Evolutionary conservation across 176 grass and related monocot species (phyloP), one percentile per base, ranked within the genome.

Genomic region (Miscanthus lutarioriparius): DNA sequence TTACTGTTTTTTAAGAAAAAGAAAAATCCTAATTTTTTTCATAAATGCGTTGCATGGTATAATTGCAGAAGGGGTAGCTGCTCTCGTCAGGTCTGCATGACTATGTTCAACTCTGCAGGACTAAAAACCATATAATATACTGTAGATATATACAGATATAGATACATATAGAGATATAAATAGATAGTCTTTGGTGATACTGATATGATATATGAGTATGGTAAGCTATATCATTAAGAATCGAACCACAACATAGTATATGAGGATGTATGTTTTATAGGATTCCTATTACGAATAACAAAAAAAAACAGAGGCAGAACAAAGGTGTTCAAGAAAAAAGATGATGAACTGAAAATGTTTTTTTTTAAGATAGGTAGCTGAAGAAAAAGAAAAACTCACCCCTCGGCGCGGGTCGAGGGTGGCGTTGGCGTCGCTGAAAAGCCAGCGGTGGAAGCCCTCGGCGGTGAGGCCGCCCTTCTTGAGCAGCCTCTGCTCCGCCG

Each of bases 361-460:
- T 20, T 2, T 53, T 43, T 43, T 43, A 51, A 0, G 48, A 51
- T 51, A 51, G 15, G 5, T 17, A 41, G 5, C 2, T 32, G 70
- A 13, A 32, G 14, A 32, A 3, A 19, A 12, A 32, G 14, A 32
- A 4, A 19, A 16, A 25, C 77, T 69, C 88, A 97, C 95, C 36
- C 66, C 20, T 20, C 25, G 67, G 19, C 26, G 32, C 22, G 72
- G 79, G 67, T 86, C 44, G 38, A 90, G 44, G 10, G 89, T 84
- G 15, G 87, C 68, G 82, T 98, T 98, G 54, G 85, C 92, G 65
- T 95, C 81, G 75, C 72, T 77, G 83, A 74, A 80, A 65, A 95
- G 89, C 84, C 86, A 98, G 3, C 69, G 79, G 84, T 88, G 87
- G 73, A 98, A 91, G 41, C 70, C 82, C 26, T 95, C 91, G 37